Conservation (phyloP, 805 yeast species). For the Saccharomyces eubayanus region DNA sequence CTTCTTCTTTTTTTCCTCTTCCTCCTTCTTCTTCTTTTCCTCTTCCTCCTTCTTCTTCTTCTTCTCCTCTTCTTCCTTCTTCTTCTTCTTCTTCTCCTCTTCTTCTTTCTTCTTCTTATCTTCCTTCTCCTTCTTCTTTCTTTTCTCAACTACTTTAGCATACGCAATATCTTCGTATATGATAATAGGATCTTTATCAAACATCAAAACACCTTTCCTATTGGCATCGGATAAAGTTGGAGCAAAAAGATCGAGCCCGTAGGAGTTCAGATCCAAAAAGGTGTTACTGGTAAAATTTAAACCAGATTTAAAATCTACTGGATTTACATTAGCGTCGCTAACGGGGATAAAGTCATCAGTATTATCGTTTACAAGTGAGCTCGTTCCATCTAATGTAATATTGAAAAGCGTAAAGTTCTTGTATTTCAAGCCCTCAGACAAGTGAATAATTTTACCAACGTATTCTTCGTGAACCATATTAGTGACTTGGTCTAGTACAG, state of each 20-base stretch:
- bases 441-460: constrained; percentile 10
- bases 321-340: background rate
- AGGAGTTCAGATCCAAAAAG: background rate
- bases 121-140: constrained; percentile 2
- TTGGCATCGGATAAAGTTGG: constrained; percentile 1
- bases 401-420: constrained; percentile 9
- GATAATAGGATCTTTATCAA: constrained; percentile 3
- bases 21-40: background rate
- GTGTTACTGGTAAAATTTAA: background rate
- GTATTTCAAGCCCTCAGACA: constrained; percentile 6
- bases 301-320: background rate
- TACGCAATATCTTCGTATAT: background rate
- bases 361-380: background rate
- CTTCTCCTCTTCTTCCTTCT: constrained; percentile 1
- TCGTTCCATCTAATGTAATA: background rate
- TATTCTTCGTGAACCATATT: constrained; percentile 5
- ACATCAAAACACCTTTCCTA: background rate
- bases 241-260: background rate
- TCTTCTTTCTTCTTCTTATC: constrained; percentile 6
- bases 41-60: constrained; percentile 1
- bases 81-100: constrained; percentile 5
- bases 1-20: constrained; percentile 5
- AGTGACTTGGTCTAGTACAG: constrained; percentile 1
- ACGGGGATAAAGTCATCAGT: background rate
- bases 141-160: background rate